phyloP scores from a whole-genome alignment of 148 eudicot genomes.

The Chenopodium quinoa region DNA sequence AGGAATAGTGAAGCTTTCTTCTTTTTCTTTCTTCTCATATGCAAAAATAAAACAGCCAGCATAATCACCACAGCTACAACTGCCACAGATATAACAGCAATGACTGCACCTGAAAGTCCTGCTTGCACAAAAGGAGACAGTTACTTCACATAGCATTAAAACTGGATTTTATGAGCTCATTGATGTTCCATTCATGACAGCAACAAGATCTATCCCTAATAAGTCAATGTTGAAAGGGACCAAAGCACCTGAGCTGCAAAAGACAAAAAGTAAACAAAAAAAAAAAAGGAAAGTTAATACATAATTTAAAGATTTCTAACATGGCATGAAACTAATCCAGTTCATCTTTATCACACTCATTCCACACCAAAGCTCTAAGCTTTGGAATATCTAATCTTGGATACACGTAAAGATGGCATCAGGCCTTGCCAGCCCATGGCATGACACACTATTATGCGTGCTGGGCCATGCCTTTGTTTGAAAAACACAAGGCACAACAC shows the following conservation, averaged over 20 bases:
- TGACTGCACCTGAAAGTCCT: slow-evolving; percentile 56
- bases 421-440: no score
- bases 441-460: no score
- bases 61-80: slow-evolving; percentile 37
- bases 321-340: not conserved
- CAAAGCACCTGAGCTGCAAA: slow-evolving; percentile 37
- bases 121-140: slow-evolving; percentile 27
- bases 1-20: slow-evolving; percentile 29
- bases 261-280: slow-evolving; percentile 1
- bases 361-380: not conserved
- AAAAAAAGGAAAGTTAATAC: slow-evolving; percentile 5
- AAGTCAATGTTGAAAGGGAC: slow-evolving; percentile 1
- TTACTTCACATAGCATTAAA: slow-evolving; percentile 20
- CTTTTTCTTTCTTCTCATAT: slow-evolving; percentile 43
- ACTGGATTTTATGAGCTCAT: slow-evolving; percentile 7
- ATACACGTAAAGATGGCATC: not conserved
- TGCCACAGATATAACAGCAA: slow-evolving; percentile 52
- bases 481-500: no score
- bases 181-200: slow-evolving; percentile 9
- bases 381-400: not conserved
- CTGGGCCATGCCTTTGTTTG: no score
- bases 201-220: slow-evolving; percentile 15
- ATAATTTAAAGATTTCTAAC: not conserved
- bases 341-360: not conserved
- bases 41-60: slow-evolving; percentile 34